Evolutionary conservation across 202 grass and related monocot species (phyloP).

Genomic region (Panicum hallii): DNA sequence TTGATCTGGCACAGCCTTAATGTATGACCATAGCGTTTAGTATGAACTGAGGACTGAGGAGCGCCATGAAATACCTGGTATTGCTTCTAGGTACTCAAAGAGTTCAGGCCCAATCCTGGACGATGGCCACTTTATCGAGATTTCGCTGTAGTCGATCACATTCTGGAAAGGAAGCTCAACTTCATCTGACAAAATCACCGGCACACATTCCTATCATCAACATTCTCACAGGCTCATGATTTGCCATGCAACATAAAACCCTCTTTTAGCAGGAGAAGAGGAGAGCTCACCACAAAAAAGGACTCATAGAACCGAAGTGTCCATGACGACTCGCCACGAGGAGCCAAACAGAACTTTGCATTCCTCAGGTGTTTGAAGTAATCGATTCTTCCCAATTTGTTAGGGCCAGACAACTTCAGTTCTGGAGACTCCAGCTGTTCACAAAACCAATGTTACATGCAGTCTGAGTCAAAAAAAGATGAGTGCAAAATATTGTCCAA

Average conservation of each 20-base stretch:
- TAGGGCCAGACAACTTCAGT: conserved; percentile 77
- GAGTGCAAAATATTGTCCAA: conserved; percentile 10
- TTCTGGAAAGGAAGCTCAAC: conserved; percentile 92
- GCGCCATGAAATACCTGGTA: conserved; percentile 57
- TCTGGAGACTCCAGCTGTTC: conserved; percentile 87
- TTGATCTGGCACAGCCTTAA: neutral
- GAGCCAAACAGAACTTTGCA: conserved; percentile 95
- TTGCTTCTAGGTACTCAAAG: conserved; percentile 78
- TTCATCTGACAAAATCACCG: conserved; percentile 95
- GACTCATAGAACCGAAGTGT: conserved; percentile 92
- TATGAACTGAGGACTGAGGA: neutral
- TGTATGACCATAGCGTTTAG: neutral
- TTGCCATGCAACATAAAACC: conserved; percentile 15
- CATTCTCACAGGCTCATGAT: conserved; percentile 30
- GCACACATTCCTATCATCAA: conserved; percentile 89
- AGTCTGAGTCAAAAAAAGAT: conserved; percentile 11
- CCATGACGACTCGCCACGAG: conserved; percentile 98
- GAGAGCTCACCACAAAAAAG: conserved; percentile 82
- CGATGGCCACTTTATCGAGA: conserved; percentile 94
- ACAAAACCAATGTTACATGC: conserved; percentile 17
- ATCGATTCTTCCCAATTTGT: conserved; percentile 83
- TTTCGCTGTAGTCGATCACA: conserved; percentile 72
- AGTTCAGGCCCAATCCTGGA: conserved; percentile 72
- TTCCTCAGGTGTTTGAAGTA: conserved; percentile 97
- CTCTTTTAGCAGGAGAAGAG: conserved; percentile 26